Evolutionary conservation across 305 asterid genomes (phyloP), one percentile per base, ranked within the genome.

Genomic region (Rubia occidens): DNA sequence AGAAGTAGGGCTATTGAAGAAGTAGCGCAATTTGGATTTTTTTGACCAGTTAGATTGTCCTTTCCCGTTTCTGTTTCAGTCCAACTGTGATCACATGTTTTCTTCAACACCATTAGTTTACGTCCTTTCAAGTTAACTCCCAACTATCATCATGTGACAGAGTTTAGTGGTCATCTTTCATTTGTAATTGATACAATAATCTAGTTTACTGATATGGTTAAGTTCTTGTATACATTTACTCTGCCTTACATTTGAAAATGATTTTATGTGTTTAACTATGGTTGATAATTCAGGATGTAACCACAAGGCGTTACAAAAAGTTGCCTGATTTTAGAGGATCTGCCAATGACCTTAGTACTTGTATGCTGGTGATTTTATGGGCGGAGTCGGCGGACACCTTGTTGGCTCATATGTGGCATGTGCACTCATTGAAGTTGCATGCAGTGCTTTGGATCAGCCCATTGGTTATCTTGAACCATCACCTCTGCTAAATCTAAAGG

Each of bases 361-460:
- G 1, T 29, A 29, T 24, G 1, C 26, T 24, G 1, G 26, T 24
- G 26, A 24, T 24, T 29, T 3, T 29, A 29, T 29, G 35, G 35
- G 35, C 35, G 3, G 2, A 1, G 35, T 29, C 35, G 35, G 85
- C 73, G 97, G 89, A 63, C 93, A 82, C 79, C 94, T 97, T 60
- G 97, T 91, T 79, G 97, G 99, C 63, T 75, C 96, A 43, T 68
- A 89, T 84, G 96, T 97, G 64, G 99, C 96, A 26, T 26, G 29
- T 26, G 29, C 29, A 26, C 2, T 26, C 29, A 26, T 26, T 26
- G 29, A 26, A 26, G 92, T 89, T 72, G 87, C 95, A 58, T 94
- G 91, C 78, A 82, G 99, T 89, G 99, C 99, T 76, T 75, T 94
- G 80, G 97, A 94, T 87, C 95, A 85, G 79, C 99, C 99, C 43